A percentile compares a stretch with the other conserved stretches of the same genome.
phyloP scores from a whole-genome alignment of 768 basidiomycete species.

The Leucocoprinus leucothites region DNA sequence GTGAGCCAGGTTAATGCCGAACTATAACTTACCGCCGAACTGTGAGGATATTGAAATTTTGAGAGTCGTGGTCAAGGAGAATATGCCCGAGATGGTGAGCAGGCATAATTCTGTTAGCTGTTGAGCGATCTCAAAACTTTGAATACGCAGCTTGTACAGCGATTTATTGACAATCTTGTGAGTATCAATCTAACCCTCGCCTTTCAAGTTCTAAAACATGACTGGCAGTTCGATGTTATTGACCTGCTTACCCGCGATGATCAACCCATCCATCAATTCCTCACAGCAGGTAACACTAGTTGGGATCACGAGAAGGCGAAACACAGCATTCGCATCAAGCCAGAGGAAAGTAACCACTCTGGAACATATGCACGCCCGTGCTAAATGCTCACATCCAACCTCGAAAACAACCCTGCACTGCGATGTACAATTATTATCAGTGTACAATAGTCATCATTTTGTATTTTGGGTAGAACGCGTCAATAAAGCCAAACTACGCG shows the following conservation, averaged over 20 bases:
- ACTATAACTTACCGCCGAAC: conserved; percentile 51
- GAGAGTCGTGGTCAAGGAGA: conserved; percentile 64
- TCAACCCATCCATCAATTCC: conserved; percentile 47
- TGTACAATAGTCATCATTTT: neutral
- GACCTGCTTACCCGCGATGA: conserved; percentile 48
- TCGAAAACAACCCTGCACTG: neutral
- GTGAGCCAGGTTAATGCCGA: conserved; percentile 42
- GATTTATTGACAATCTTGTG: conserved; percentile 68
- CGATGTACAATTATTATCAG: neutral
- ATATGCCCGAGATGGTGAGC: conserved; percentile 46
- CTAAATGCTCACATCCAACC: conserved; percentile 28
- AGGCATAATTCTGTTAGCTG: conserved; percentile 3
- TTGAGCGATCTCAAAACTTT: neutral
- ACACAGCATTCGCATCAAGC: conserved; percentile 1
- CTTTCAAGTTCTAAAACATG: neutral
- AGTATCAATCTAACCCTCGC: conserved; percentile 22
- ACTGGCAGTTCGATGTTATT: conserved; percentile 57
- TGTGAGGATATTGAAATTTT: conserved; percentile 56
- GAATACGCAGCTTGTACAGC: conserved; percentile 49
- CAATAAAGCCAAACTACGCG: conserved; percentile 29
- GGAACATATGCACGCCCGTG: conserved; percentile 73
- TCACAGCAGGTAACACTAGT: conserved; percentile 10
- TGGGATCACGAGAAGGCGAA: conserved; percentile 19
- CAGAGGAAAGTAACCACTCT: conserved; percentile 42
- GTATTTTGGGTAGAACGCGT: conserved; percentile 18